Evolutionary conservation across 495 filamentous ascomycete genomes (phyloP).

Genomic region (Podospora tetraspora): DNA sequence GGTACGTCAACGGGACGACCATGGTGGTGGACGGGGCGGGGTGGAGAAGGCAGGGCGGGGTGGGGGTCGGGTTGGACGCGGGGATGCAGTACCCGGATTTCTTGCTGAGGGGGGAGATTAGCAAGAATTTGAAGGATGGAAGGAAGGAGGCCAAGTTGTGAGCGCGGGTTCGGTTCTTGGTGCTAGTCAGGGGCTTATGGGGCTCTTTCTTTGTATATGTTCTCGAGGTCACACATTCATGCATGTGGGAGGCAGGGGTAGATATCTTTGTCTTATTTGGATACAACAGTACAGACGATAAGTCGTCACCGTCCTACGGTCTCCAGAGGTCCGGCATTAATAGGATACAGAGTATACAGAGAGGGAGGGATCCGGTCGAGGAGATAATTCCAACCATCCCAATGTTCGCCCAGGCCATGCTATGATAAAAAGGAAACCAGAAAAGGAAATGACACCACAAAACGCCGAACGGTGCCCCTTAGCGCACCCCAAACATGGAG

Average conservation of each 20-base stretch:
- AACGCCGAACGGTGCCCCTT: neutral
- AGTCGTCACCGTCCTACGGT: neutral
- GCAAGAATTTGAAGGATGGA: constrained; percentile 38
- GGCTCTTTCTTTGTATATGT: neutral
- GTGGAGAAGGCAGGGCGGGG: constrained; percentile 53
- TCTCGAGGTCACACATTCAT: neutral
- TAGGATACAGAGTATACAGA: neutral
- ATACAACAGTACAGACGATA: neutral
- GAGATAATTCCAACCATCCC: constrained; percentile 2
- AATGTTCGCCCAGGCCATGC: constrained; percentile 1
- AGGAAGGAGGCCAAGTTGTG: constrained; percentile 40
- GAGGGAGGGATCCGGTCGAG: neutral
- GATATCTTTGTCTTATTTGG: neutral
- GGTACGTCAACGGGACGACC: constrained; percentile 72
- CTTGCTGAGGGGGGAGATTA: constrained; percentile 37
- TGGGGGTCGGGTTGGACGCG: constrained; percentile 40
- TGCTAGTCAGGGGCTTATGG: neutral
- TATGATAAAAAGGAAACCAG: neutral
- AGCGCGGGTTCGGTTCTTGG: neutral
- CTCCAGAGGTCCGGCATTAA: neutral
- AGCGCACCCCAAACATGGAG: constrained; percentile 41
- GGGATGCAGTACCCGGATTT: constrained; percentile 45
- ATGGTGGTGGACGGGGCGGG: constrained; percentile 75
- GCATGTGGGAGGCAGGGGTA: neutral
- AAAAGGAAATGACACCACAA: neutral